Base-by-base conservation (phyloP, 2,329 filamentous ascomycete species). In the Neofusicoccum umdonicola region DNA sequence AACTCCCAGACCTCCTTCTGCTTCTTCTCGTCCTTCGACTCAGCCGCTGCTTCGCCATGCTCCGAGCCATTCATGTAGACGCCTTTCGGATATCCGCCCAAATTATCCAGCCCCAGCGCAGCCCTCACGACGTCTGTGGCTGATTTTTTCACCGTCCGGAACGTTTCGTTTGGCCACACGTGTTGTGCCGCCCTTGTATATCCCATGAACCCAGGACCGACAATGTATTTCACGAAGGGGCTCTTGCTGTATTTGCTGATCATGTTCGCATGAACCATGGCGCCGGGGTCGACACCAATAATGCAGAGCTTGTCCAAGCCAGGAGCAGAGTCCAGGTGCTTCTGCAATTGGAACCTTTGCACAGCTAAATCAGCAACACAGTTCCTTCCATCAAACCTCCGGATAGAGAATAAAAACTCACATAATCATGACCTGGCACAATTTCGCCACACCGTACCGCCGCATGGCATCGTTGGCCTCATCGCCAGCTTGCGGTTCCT, bases 381-480 rank as follows among this genome's bases (percentile, higher is more conserved):
- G 3, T 12, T 19, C 34, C 13, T 57, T 13, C 15, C 12, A 22
- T 11, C 7, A 22, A 22, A 22, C 3, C 50, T 12, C 27, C 22
- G 22, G 22, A 3, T 1, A 22, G 22, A 7, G 19, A n/a, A 37
- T 5, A 3, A 39, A 17, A 17, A 15, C 62, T 12, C 27, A 57
- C 62, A 63, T 63, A 17, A 63, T 57, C 62, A 63, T 57, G 27
- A 63, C n/a, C 11, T 35, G 17, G 3, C 62, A 63, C 11, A 39
- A 42, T 42, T 63, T 63, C n/a, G 50, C 22, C 42, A 41, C 15
- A 15, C 62, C 62, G 15, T 63, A 63, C 12, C 51, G 62, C 31
- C 62, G 27, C 48, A 56, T 56, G 12, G 27, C 51, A 12, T 54
- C 62, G 41, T 57, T 57, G 8, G 17, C 41, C 50, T 54, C 50